Base-by-base conservation (phyloP, 2,329 filamentous ascomycete genomes). In the Chaetomiaceae sp. region DNA sequence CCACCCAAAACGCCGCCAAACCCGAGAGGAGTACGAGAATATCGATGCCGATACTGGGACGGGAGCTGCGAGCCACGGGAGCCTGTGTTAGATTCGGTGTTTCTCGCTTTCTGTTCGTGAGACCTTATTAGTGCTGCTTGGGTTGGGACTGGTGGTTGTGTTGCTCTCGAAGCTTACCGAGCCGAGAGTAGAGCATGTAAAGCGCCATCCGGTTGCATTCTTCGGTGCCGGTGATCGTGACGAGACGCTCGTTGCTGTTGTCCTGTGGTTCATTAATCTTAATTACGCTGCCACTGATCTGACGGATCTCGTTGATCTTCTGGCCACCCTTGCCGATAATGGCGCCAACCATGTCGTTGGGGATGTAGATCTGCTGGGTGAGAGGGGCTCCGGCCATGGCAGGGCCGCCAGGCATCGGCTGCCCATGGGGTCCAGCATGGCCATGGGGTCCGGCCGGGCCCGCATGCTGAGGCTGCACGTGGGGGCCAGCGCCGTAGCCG, bases 151-250 rank as follows among this genome's bases (percentile, higher is more conserved):
- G 30, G 17, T 33, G 26, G 37, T 33, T 14, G 11, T 47, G 37
- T 34, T 48, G 46, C 53, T 59, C 57, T 43, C 58, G 66, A 58
- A 61, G 63, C 75, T 72, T 66, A 95, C 93, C 93, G 66, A 98
- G 85, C 76, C 93, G 82, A 50, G 88, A 94, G 70, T 98, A 98
- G 45, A 98, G 80, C 90, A 98, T 96, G 71, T 97, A 98, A 46
- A 98, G 72, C n/a, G 93, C 93, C 90, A 98, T 97, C 62, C 95
- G 88, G 71, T 98, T 98, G 74, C 89, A 96, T 69, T 98, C 93
- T 60, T 94, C 89, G 6, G 93, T 97, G 55, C 93, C 93, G 2
- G 93, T 96, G 58, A 98, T 95, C 14, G 93, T 98, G 48, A 98
- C 93, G 49, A 98, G 74, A 53, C 93, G 84, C 73, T 98, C 93